Evolutionary conservation across 2,329 filamentous ascomycete genomes (phyloP).

Genomic region (Apiospora arundinis): DNA sequence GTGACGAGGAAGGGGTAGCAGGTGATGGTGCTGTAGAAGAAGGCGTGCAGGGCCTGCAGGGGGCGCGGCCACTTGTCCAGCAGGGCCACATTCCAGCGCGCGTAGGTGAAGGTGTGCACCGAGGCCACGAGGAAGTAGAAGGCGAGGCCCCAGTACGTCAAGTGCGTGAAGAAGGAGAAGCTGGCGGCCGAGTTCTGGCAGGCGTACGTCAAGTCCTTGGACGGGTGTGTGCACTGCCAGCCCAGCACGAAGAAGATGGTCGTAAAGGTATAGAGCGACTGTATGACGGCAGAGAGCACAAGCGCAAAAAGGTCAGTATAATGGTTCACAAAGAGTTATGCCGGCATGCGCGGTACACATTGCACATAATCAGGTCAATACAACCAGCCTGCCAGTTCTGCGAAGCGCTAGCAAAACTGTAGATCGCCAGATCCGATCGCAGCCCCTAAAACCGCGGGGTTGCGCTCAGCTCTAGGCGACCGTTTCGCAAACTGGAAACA

Average conservation of each 20-base stretch:
- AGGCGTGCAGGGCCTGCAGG: slow-evolving; percentile 68
- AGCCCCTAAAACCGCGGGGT: neutral
- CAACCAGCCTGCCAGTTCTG: neutral
- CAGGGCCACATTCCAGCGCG: slow-evolving; percentile 57
- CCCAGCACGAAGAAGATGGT: slow-evolving; percentile 73
- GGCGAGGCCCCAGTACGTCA: slow-evolving; percentile 82
- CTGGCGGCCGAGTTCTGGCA: slow-evolving; percentile 55
- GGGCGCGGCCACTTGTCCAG: slow-evolving; percentile 65
- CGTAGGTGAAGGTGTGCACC: slow-evolving; percentile 73
- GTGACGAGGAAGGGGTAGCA: slow-evolving; percentile 74
- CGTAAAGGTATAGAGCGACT: slow-evolving; percentile 70
- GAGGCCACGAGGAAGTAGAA: slow-evolving; percentile 78
- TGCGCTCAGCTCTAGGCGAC: neutral
- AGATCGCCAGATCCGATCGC: slow-evolving; percentile 1
- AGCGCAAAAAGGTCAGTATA: slow-evolving; percentile 1
- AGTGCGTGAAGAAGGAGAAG: slow-evolving; percentile 84
- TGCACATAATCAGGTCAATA: neutral
- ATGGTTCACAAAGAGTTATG: slow-evolving; percentile 6
- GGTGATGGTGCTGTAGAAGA: slow-evolving; percentile 68
- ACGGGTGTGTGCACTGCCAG: slow-evolving; percentile 63
- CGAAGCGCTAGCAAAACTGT: neutral
- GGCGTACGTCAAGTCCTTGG: slow-evolving; percentile 41
- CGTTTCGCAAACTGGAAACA: neutral
- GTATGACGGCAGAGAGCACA: neutral
- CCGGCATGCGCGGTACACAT: neutral